Base-by-base conservation (phyloP, 1,284 basidiomycete genomes). In the Heterobasidion annosum region DNA sequence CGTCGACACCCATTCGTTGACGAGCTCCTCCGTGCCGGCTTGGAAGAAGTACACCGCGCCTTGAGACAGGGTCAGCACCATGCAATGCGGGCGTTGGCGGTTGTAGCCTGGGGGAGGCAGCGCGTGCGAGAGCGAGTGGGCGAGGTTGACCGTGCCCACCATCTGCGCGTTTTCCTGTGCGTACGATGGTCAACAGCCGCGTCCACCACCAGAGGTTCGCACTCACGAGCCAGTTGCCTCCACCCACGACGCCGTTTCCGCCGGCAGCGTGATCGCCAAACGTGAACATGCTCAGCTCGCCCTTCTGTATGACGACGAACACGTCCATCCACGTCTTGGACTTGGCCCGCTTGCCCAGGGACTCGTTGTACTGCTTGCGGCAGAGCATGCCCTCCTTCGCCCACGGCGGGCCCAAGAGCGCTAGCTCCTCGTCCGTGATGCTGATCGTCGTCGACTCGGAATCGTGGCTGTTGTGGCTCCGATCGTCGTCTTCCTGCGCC, bases 1-100 rank as follows among this genome's bases (percentile, higher is more conserved):
- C 0, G 96, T 97, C 35, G 89, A 87, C 8, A 98, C 94, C 96
- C 96, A 99, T 68, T 99, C 96, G 64, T 91, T 90, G 42, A 98
- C 93, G 16, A 99, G 81, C 62, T 98, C 95, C 64, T 97, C 95
- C 1, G 96, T 98, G 1, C 96, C 96, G 0, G 96, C 93, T 70
- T 98, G 95, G 77, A 97, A 98, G 74, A 98, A 95, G 70, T 88
- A 95, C 15, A 93, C 89, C 6, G 86, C 91, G 18, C 94, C 94
- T 58, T 83, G 84, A 0, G 95, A 78, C 47, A 96, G 75, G 0
- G 93, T 95, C 44, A 99, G 73, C n/a, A 93, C 93, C 82, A 98
- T 96, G 67, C 94, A 97, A 67, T 97, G 81, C 1, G 95, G 93
- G 25, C 96, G 83, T 60, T 87, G 82, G 43, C 87, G 78, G 65